Conservation (phyloP, 1,284 basidiomycete species). For the Sanguinoderma infundibulare region DNA sequence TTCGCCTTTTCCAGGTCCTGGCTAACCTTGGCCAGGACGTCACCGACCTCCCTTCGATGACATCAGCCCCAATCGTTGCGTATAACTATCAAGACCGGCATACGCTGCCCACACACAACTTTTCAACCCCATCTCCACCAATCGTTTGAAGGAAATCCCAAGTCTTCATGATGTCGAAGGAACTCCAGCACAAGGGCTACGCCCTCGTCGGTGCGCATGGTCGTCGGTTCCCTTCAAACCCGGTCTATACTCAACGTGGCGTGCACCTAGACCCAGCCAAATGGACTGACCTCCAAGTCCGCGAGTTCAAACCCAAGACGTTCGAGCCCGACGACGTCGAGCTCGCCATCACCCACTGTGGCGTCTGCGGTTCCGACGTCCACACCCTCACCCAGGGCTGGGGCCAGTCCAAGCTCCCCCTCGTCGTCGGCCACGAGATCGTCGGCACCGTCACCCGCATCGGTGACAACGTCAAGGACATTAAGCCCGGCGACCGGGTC, state of each 20-base stretch:
- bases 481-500: constrained; percentile 66
- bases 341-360: constrained; percentile 43
- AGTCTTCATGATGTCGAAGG: background rate
- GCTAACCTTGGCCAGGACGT: background rate
- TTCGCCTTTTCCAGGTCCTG: background rate
- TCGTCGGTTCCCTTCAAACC: background rate
- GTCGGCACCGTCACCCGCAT: constrained; percentile 59
- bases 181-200: constrained; percentile 28
- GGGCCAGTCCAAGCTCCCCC: constrained; percentile 45
- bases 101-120: background rate
- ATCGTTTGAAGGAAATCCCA: background rate
- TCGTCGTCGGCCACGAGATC: constrained; percentile 64
- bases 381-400: constrained; percentile 57
- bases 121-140: background rate
- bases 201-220: constrained; percentile 21
- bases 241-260: background rate
- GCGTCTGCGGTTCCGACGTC: constrained; percentile 55
- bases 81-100: background rate
- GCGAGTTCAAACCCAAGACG: constrained; percentile 39
- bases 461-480: constrained; percentile 55
- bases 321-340: constrained; percentile 41
- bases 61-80: background rate
- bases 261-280: constrained; percentile 25
- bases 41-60: background rate
- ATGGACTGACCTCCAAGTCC: constrained; percentile 48